These are phyloP conservation scores for Ophiostoma sp. DNA, from an alignment of 2,329 filamentous ascomycete species.

Conservation along the genomic window DNA sequence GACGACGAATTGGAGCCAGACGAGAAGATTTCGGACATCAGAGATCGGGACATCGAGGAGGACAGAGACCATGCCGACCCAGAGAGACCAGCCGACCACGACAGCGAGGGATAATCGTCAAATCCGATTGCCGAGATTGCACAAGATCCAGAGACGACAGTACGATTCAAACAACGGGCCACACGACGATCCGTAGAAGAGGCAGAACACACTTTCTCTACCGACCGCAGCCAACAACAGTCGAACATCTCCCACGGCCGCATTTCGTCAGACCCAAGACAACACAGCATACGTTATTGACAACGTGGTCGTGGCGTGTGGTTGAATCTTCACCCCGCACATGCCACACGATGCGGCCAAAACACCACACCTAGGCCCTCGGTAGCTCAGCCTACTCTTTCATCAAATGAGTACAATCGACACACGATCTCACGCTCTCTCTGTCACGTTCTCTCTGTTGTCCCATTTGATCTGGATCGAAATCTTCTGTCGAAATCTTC, in stretches of 20 bases:
- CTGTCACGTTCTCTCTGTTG: too few species aligned
- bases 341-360: background rate
- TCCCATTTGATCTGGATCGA: too few species aligned
- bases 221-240: background rate
- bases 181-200: background rate
- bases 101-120: background rate
- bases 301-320: background rate
- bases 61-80: background rate
- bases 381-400: background rate
- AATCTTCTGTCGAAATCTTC: too few species aligned
- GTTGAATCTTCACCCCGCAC: background rate
- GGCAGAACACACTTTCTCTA: background rate
- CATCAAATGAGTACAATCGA: background rate
- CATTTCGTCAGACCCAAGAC: too few species aligned
- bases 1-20: constrained; percentile 1
- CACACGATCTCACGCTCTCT: too few species aligned
- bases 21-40: background rate
- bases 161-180: background rate
- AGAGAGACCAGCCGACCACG: background rate
- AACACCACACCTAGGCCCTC: background rate
- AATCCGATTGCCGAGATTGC: background rate
- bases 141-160: background rate
- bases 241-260: too few species aligned
- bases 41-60: background rate
- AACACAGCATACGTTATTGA: background rate